phyloP scores from a whole-genome alignment of 768 basidiomycete species.

The Thelephora ganbajun region DNA sequence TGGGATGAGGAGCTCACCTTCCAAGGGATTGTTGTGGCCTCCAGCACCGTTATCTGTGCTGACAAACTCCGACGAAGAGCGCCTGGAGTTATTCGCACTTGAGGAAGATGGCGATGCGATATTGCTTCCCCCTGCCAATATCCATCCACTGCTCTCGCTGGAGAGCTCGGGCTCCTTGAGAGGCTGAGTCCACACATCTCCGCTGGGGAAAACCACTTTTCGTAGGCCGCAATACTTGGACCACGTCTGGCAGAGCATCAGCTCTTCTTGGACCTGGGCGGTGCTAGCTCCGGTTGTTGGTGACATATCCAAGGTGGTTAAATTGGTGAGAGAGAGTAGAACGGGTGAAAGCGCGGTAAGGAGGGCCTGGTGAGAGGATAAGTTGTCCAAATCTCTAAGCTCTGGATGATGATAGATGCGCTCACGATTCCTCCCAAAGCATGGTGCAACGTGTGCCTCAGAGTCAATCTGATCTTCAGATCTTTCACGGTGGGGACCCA shows the following conservation, averaged over 20 bases:
- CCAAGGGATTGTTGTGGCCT: not conserved
- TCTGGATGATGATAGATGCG: conserved; percentile 1
- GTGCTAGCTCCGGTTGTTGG: conserved; percentile 31
- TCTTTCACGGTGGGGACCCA: conserved; percentile 35
- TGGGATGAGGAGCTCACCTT: not conserved
- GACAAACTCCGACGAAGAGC: not conserved
- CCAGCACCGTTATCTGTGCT: not conserved
- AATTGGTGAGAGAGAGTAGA: conserved; percentile 31
- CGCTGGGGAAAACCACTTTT: conserved; percentile 45
- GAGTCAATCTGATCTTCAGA: conserved; percentile 41
- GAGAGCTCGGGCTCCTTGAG: not conserved
- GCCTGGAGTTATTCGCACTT: not conserved
- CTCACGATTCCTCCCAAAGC: conserved; percentile 55
- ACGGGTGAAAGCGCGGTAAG: conserved; percentile 47
- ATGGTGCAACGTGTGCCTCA: conserved; percentile 53
- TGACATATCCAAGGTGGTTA: conserved; percentile 44
- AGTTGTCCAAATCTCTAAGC: not conserved
- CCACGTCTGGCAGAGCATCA: conserved; percentile 40
- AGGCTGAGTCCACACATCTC: conserved; percentile 23
- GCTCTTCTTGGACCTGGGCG: conserved; percentile 28
- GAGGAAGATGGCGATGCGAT: not conserved
- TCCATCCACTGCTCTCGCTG: not conserved
- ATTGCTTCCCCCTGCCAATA: not conserved
- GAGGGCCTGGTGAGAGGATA: conserved; percentile 27
- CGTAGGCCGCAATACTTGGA: conserved; percentile 35